Evolutionary conservation across 1,139 yeast species (phyloP), one percentile per base, ranked within the genome.

Genomic region (Candida sanyaensis): DNA sequence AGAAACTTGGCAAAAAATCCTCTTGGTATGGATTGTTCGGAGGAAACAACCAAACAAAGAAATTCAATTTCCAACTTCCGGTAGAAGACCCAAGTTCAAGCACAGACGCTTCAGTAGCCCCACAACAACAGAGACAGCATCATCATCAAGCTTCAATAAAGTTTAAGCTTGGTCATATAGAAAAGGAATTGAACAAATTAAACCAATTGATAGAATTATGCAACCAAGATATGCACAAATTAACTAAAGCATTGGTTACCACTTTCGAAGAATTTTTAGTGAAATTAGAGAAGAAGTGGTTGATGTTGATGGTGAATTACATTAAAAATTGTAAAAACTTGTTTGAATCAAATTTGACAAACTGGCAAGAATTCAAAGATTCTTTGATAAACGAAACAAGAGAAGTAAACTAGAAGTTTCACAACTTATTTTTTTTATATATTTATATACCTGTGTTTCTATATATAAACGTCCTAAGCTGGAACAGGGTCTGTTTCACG

Each of bases 11-110:
- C 53, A 73, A 72, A 51, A 68, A 71, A 48, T 65, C 76, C 44
- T 69, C 76, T 26, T 75, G 80, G 80, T 75, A 74, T 52, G 78
- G 78, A 8, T 57, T 75, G 10, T 75, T 75, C 58, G 80, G 80
- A 1, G 80, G 79, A 2, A 66, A 61, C 45, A 63, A 62, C 36
- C 57, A 58, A 3, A 54, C 59, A 11, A 51, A 52, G 37, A 47
- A 50, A 40, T 52, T 48, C 31, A 50, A 52, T 42, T 54, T 52
- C 39, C 53, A 48, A 45, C 44, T 52, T 26, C 55, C 56, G 23
- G 45, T 47, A 6, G 49, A 41, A 7, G 49, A 47, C 21, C n/a
- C 50, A 26, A 37, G 39, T 2, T 21, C 43, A 7, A 6, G 46
- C 21, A 37, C 44, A 9, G 26, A 39, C 9, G 34, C 32, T 17